Conservation (phyloP, 2,329 filamentous ascomycete species). For the Aureobasidium sp. region DNA sequence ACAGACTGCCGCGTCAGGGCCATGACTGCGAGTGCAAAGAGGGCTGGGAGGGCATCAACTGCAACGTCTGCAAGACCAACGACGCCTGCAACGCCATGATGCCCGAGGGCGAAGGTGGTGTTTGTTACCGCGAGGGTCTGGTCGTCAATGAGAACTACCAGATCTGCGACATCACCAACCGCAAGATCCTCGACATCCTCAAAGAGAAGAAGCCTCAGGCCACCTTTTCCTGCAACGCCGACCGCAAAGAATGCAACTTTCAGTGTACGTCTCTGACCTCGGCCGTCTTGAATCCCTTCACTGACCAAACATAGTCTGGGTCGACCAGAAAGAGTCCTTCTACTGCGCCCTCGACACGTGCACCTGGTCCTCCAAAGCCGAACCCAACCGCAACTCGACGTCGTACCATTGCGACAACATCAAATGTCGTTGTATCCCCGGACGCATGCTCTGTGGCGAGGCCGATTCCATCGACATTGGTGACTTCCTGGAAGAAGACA, state of each 20-base stretch:
- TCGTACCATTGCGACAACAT: conserved; percentile 78
- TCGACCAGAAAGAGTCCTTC: conserved; percentile 88
- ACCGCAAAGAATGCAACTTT: conserved; percentile 75
- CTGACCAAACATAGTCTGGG: conserved; percentile 62
- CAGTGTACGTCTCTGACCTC: conserved; percentile 59
- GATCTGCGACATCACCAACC: conserved; percentile 95
- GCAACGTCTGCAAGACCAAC: conserved; percentile 80
- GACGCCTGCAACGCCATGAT: conserved; percentile 81
- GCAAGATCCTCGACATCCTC: conserved; percentile 80
- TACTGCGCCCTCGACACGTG: conserved; percentile 86
- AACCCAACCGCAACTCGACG: conserved; percentile 67
- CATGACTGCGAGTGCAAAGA: conserved; percentile 76
- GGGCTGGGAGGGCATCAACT: conserved; percentile 95
- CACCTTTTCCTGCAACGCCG: conserved; percentile 81
- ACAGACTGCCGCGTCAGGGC: conserved; percentile 65
- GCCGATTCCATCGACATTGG: conserved; percentile 84
- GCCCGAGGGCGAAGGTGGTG: conserved; percentile 69
- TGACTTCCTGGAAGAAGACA: conserved; percentile 74
- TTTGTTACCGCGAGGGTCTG: conserved; percentile 86
- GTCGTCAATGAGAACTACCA: conserved; percentile 93
- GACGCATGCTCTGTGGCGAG: conserved; percentile 88
- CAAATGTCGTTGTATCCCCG: conserved; percentile 77
- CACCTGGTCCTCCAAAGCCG: conserved; percentile 59
- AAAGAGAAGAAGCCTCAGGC: conserved; percentile 82
- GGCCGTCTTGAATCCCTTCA: background rate